Evolutionary conservation across 306 rosid genomes (phyloP), one percentile per base, ranked within the genome.

Genomic region (Prunus padus): DNA sequence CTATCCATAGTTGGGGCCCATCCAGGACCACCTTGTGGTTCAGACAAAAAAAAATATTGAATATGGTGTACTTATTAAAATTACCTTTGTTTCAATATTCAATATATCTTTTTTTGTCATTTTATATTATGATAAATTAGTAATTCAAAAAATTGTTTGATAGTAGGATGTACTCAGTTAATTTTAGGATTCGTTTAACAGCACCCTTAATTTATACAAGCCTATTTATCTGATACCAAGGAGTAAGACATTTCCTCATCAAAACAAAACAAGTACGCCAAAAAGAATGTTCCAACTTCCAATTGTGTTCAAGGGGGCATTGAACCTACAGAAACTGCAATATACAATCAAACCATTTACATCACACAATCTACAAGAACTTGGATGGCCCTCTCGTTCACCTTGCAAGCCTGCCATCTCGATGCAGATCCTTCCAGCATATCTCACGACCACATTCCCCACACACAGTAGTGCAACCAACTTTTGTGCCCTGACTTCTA

Each of bases 401-500:
- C 68, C 74, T 83, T 52, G 69, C 76, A 9, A 45, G 66, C 40
- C 52, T 88, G 28, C 82, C 79, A 76, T 80, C 89, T 74, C 82
- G 84, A 57, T 67, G 79, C 64, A 92, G 84, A 71, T 85, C 89
- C 67, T 95, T 97, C 98, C 98, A 91, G 72, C 90, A 85, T 15
- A 95, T 88, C 89, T 87, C 97, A 68, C 82, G 92, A 60, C 89
- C 98, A 25, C 98, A 95, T 80, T 95, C 97, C 59, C 98, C 98
- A 59, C 98, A 95, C 57, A 95, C 86, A 12, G 98, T 90, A 68
- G 80, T 74, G 82, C 93, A 82, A 69, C 97, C 96, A 44, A 45
- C 44, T 81, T 89, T 95, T 52, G 88, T 90, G 57, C 97, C 93
- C 83, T 92, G 98, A 67, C 96, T 92, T 85, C 97, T 80, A 31